Base-by-base conservation (phyloP, 2,329 filamentous ascomycete genomes). In the Chaetomiaceae sp. region DNA sequence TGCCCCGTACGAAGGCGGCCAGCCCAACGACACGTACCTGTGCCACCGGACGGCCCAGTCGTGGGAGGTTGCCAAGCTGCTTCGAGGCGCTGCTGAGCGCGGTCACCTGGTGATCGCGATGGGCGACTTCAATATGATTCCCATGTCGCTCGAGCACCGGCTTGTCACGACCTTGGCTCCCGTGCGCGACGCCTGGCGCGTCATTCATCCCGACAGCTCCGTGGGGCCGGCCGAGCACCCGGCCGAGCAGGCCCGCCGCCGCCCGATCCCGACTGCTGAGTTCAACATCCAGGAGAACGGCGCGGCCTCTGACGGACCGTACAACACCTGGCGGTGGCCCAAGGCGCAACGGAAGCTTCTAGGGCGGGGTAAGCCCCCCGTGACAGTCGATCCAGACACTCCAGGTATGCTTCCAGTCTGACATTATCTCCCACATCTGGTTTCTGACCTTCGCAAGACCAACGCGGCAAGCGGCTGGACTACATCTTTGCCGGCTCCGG, bases 101-200 rank as follows among this genome's bases (percentile, higher is more conserved):
- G 88, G 89, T 6, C 86, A 91, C 62, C 73, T 97, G 24, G 89
- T 90, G 42, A 71, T 97, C 35, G 90, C 83, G 6, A 71, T 95
- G 44, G 93, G 93, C 20, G 93, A 97, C 69, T 96, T 97, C 71
- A 97, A 97, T 68, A 95, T 95, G 85, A 72, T 88, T n/a, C 93
- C 93, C 1, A 68, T 84, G 33, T 94, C 88, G 20, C 79, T 95
- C 51, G 84, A 86, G 26, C 88, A 97, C 68, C 79, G 82, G 44
- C 74, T 97, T 54, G 83, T 98, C 56, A 86, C 84, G 47, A 79
- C 82, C 3, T 83, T 89, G 60, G 81, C 84, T 9, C 83, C 84
- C 12, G 83, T 95, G 22, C 77, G 76, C 36, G 93, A 98, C 62
- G 81, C 82, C 18, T 98, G 93, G 93, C 79, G 86, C 45, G 75